Evolutionary conservation across 73 alveolate species (phyloP).

Genomic region (Effrenium voratum): DNA sequence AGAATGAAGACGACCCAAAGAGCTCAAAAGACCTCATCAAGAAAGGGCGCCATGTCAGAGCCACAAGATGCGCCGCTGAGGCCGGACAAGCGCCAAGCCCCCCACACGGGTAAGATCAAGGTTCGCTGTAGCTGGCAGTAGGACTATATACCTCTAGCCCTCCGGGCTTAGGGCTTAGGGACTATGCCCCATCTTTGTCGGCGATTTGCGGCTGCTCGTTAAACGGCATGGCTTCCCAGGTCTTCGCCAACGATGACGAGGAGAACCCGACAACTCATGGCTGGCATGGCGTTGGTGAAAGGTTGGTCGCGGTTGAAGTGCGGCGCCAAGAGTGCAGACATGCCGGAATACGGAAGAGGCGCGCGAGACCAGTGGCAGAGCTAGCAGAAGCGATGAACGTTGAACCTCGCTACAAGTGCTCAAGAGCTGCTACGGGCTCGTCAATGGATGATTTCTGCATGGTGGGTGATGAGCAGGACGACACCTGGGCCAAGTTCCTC

Average conservation of each 20-base stretch:
- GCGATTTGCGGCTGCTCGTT: not conserved
- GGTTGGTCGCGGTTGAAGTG: not conserved
- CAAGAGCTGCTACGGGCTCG: not conserved
- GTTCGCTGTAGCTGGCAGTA: not conserved
- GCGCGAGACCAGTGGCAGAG: not conserved
- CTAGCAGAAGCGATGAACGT: not conserved
- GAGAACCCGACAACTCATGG: not conserved
- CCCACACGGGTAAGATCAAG: not conserved
- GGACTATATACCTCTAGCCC: not conserved
- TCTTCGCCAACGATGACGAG: not conserved
- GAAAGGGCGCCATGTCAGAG: not conserved
- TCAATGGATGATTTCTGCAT: constrained; percentile 4
- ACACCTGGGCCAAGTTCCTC: not conserved
- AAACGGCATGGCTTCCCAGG: not conserved
- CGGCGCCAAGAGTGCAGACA: not conserved
- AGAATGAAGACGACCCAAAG: not conserved
- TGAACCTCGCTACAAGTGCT: not conserved
- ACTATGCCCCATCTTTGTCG: not conserved
- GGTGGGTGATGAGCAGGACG: not conserved
- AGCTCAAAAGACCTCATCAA: not conserved
- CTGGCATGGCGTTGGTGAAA: not conserved
- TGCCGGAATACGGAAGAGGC: not conserved
- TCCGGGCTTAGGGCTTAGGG: not conserved
- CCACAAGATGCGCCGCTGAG: not conserved
- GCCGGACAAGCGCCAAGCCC: not conserved